Conservation (phyloP, 2,329 filamentous ascomycete species). For the Zymoseptoria ardabiliae region DNA sequence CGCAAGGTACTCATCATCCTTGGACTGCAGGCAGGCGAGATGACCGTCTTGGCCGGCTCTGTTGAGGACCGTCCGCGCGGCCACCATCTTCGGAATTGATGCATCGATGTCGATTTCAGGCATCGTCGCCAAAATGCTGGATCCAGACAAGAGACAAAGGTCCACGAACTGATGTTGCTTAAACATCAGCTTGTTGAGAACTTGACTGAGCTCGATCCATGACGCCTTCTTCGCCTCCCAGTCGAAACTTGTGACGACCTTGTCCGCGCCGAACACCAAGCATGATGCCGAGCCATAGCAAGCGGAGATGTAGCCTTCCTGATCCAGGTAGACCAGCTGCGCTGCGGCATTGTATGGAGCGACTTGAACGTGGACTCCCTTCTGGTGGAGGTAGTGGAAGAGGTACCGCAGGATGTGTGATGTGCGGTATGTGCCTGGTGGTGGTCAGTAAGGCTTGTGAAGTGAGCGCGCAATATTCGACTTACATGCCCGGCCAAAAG, state of each 20-base stretch:
- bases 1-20: slow-evolving; percentile 78
- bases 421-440: slow-evolving; percentile 59
- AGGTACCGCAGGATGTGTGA: slow-evolving; percentile 70
- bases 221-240: slow-evolving; percentile 57
- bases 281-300: slow-evolving; percentile 80
- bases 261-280: slow-evolving; percentile 76
- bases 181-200: slow-evolving; percentile 60
- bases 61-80: slow-evolving; percentile 71
- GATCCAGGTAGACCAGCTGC: slow-evolving; percentile 72
- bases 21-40: slow-evolving; percentile 64
- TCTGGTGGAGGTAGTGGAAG: slow-evolving; percentile 63
- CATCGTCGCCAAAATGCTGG: slow-evolving; percentile 59
- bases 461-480: background rate
- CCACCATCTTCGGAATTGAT: slow-evolving; percentile 52
- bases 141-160: slow-evolving; percentile 46
- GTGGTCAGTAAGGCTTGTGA: slow-evolving; percentile 13
- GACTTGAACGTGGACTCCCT: slow-evolving; percentile 67
- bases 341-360: slow-evolving; percentile 83
- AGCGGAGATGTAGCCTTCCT: slow-evolving; percentile 61
- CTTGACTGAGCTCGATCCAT: slow-evolving; percentile 51
- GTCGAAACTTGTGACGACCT: slow-evolving; percentile 61
- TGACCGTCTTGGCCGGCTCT: slow-evolving; percentile 60
- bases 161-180: slow-evolving; percentile 72
- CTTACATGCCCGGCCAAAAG: slow-evolving; percentile 78
- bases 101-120: slow-evolving; percentile 54